These are phyloP conservation scores for Boletus patriciae DNA, from an alignment of 768 basidiomycete species.

Conservation along the genomic window DNA sequence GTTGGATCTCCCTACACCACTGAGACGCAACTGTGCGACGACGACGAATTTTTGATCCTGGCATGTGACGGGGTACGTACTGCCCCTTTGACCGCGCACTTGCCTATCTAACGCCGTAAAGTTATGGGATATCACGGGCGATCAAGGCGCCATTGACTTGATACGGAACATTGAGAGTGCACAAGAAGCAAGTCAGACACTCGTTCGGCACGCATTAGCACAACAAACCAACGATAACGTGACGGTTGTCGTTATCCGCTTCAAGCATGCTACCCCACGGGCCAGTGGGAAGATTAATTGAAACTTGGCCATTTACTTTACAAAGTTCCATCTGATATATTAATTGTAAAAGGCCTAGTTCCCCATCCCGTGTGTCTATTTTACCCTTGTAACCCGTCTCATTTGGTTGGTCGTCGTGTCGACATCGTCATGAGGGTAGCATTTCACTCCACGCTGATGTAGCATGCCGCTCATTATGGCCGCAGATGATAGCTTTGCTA, in stretches of 20 bases:
- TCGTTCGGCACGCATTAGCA: constrained; percentile 80
- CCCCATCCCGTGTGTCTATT: not conserved
- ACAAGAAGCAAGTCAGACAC: constrained; percentile 75
- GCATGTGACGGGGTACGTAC: constrained; percentile 94
- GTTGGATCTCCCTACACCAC: constrained; percentile 98
- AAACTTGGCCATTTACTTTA: not conserved
- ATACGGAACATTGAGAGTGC: constrained; percentile 72
- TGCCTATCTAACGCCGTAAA: constrained; percentile 33
- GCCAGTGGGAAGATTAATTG: constrained; percentile 12
- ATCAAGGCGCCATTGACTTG: constrained; percentile 88
- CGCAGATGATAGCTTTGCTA: not conserved
- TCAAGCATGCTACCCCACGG: constrained; percentile 45
- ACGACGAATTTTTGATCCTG: constrained; percentile 92
- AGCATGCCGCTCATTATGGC: not conserved
- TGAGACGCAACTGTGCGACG: constrained; percentile 87
- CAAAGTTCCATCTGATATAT: not conserved
- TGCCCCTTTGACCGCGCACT: not conserved
- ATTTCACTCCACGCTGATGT: not conserved
- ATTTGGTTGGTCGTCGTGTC: constrained; percentile 1
- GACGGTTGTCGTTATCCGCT: constrained; percentile 84
- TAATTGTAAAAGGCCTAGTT: constrained; percentile 10
- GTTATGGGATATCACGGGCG: constrained; percentile 96
- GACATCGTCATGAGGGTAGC: constrained; percentile 1
- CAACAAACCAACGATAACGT: constrained; percentile 96
- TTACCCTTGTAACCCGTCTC: constrained; percentile 4